Conservation (phyloP, 768 basidiomycete species). For the Trametes cubensis region DNA sequence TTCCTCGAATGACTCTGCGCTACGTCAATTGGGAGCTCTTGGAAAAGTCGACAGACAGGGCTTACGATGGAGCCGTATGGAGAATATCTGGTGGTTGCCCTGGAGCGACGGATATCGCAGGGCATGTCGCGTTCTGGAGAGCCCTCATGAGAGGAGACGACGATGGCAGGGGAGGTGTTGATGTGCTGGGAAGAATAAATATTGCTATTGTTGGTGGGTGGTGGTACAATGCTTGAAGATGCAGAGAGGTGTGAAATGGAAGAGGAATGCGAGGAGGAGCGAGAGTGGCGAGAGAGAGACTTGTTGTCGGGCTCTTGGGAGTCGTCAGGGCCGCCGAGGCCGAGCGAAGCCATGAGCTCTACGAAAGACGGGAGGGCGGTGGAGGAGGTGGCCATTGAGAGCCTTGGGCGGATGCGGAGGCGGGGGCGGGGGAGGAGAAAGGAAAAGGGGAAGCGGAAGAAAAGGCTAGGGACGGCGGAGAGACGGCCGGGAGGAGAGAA, state of each 20-base stretch:
- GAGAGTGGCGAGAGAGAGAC: slow-evolving; percentile 38
- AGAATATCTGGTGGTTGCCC: slow-evolving; percentile 35
- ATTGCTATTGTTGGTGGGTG: slow-evolving; percentile 26
- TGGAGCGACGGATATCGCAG: slow-evolving; percentile 28
- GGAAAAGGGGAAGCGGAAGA: slow-evolving; percentile 16
- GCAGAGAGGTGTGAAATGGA: slow-evolving; percentile 30
- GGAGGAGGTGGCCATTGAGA: slow-evolving; percentile 47
- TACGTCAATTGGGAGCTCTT: slow-evolving; percentile 5
- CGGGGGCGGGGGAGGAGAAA: slow-evolving; percentile 1
- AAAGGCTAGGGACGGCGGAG: slow-evolving; percentile 20
- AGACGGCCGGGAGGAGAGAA: slow-evolving; percentile 19
- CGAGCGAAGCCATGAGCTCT: slow-evolving; percentile 83
- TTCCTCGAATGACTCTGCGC: slow-evolving; percentile 34
- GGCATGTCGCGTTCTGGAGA: slow-evolving; percentile 24
- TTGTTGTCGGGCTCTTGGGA: slow-evolving; percentile 26
- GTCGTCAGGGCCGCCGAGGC: slow-evolving; percentile 57
- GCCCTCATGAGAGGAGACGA: slow-evolving; percentile 29
- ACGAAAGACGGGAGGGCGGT: slow-evolving; percentile 83
- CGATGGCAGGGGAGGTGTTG: slow-evolving; percentile 32
- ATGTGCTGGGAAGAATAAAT: slow-evolving; percentile 23
- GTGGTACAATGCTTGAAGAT: slow-evolving; percentile 29
- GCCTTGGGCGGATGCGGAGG: slow-evolving; percentile 28
- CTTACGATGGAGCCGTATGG: slow-evolving; percentile 38
- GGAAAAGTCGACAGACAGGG: background rate
- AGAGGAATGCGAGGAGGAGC: slow-evolving; percentile 45